These are phyloP conservation scores for Hypholoma fasciculare DNA, from an alignment of 768 basidiomycete species.

Conservation along the genomic window DNA sequence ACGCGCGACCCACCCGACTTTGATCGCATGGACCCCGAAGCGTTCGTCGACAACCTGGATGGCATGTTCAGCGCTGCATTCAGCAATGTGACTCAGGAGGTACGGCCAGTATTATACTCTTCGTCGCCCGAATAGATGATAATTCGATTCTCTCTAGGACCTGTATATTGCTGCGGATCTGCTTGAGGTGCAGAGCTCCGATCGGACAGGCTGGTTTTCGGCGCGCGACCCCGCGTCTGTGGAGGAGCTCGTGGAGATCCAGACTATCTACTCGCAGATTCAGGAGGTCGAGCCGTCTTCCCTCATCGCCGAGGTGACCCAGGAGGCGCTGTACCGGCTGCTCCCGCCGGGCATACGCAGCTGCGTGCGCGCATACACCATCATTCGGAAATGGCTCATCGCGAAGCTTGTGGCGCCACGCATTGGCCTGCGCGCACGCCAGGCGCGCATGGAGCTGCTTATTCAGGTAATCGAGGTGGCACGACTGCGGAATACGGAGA, in stretches of 20 bases:
- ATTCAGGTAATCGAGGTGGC: conserved; percentile 75
- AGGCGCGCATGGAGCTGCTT: conserved; percentile 71
- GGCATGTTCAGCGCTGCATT: conserved; percentile 75
- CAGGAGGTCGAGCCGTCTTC: conserved; percentile 72
- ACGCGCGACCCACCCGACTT: conserved; percentile 59
- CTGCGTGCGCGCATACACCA: conserved; percentile 73
- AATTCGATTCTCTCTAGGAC: conserved; percentile 46
- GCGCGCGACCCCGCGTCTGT: conserved; percentile 50
- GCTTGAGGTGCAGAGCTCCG: conserved; percentile 78
- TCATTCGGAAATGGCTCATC: conserved; percentile 79
- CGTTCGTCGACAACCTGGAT: conserved; percentile 77
- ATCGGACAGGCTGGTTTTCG: conserved; percentile 80
- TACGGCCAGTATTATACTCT: conserved; percentile 25
- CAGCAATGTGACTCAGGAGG: conserved; percentile 78
- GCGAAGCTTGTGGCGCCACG: conserved; percentile 65
- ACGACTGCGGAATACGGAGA: conserved; percentile 57
- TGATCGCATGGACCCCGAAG: conserved; percentile 62
- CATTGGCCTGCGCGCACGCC: conserved; percentile 62
- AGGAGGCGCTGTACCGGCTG: conserved; percentile 71
- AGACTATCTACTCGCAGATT: conserved; percentile 74
- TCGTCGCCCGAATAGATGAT: background rate
- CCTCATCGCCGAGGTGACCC: conserved; percentile 67
- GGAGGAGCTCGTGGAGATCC: conserved; percentile 73
- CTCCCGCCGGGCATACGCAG: conserved; percentile 76
- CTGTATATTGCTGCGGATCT: conserved; percentile 76